Evolutionary conservation across 306 rosid genomes (phyloP), one percentile per base, ranked within the genome.

Genomic region (Cicer chorassanicum): DNA sequence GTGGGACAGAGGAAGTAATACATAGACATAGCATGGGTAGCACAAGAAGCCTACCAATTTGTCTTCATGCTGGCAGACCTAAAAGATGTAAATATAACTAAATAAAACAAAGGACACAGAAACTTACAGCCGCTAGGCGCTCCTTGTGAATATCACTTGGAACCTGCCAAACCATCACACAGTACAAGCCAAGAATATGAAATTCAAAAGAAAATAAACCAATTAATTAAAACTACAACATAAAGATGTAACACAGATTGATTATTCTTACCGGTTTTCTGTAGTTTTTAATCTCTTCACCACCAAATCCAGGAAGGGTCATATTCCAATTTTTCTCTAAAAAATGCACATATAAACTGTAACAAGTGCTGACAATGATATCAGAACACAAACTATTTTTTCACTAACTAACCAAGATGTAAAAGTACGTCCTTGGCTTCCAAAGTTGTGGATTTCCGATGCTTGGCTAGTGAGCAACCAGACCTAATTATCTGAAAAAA

Each of bases 381-480:
- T 38, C 56, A 9, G 50, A 74, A 57, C 19, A 55, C 2, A 14
- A 53, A 67, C 14, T 9, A 49, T 38, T 70, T 70, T 69, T 41
- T 77, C 42, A 60, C 77, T 46, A 77, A 87, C 95, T 76, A 77
- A 94, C 97, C 97, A 59, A 94, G 86, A 87, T 92, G 95, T 70
- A 92, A 77, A 76, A 94, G 99, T 84, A 94, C 85, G 86, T 94
- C 99, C 70, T 90, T 94, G 41, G 96, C 89, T 77, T 94, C 97
- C 83, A 94, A 78, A 4, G 88, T 86, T 43, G 88, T 78, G 46
- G 99, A 94, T 85, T 92, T 94, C 41, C 97, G 80, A 84, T 94
- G 99, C 86, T 94, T 94, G 77, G 96, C 97, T 43, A 94, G 74
- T 9, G 92, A 90, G 86, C 99, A 94, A 65, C 99, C 93, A 82